Percentiles rank a stretch among this genome's conserved stretches.
These are phyloP conservation scores for Neurospora sp. DNA, from an alignment of 495 filamentous ascomycete genomes.

Conservation along the genomic window DNA sequence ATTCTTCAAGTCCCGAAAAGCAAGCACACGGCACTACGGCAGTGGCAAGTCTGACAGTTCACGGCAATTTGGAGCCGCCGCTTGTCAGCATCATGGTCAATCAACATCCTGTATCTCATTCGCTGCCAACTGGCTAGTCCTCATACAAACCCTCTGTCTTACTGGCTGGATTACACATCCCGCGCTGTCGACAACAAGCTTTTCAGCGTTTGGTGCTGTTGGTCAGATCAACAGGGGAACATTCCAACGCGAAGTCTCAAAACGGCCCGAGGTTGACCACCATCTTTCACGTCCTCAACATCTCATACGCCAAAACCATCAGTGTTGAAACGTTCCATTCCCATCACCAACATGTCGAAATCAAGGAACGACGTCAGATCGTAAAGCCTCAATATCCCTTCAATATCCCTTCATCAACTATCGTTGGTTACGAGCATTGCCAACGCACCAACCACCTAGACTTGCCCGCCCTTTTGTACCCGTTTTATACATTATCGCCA, in stretches of 20 bases:
- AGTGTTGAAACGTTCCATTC: not conserved
- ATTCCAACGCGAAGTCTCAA: not conserved
- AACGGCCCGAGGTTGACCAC: not conserved
- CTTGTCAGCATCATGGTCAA: not conserved
- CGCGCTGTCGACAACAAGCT: not conserved
- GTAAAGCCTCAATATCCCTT: not conserved
- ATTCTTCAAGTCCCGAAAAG: not conserved
- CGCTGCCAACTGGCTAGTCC: not conserved
- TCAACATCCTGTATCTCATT: not conserved
- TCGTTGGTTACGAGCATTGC: not conserved
- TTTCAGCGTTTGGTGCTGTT: not conserved
- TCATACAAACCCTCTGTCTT: no score
- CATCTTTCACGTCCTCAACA: not conserved
- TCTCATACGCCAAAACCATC: not conserved
- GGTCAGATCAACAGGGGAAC: not conserved
- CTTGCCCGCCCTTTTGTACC: not conserved
- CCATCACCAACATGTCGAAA: not conserved
- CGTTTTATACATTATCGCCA: not conserved
- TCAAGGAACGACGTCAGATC: not conserved
- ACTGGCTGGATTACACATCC: not conserved
- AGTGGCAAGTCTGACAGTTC: not conserved
- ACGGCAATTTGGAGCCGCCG: not conserved
- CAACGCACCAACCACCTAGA: not conserved
- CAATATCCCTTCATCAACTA: not conserved
- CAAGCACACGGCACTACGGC: not conserved